A percentile compares a stretch with the other conserved stretches of the same genome.
phyloP scores from a whole-genome alignment of 148 eudicot species.

The Tetragonia tetragonoides region DNA sequence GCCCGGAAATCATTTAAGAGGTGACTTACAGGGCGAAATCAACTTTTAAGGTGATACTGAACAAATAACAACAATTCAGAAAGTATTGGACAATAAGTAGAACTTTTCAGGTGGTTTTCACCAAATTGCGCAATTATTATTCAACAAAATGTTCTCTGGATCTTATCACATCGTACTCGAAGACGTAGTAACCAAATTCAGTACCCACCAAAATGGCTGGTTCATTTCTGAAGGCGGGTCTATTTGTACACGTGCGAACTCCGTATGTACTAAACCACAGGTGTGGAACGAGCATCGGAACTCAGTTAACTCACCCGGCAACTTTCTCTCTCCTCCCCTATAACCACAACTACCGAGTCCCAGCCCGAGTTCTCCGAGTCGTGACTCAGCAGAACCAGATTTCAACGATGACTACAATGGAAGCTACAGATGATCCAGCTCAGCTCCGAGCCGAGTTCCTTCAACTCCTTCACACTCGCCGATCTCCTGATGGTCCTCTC shows the following conservation, averaged over 20 bases:
- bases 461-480: constrained; percentile 43
- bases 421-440: constrained; percentile 20
- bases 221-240: not conserved
- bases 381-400: not conserved
- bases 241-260: not conserved
- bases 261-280: not conserved
- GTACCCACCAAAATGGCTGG: not conserved
- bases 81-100: no score
- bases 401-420: not conserved
- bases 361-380: constrained; percentile 18
- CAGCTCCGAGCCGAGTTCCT: constrained; percentile 52
- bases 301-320: not conserved
- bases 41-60: no score
- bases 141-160: no score
- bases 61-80: no score
- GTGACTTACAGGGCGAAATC: no score
- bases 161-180: no score
- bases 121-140: no score
- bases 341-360: not conserved
- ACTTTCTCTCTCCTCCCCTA: not conserved
- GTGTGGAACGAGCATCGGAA: constrained; percentile 10
- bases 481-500: constrained; percentile 47
- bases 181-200: no score
- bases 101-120: no score
- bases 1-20: no score